Evolutionary conservation across 2,329 filamentous ascomycete species (phyloP).

Genomic region (Aspergillus sergii): DNA sequence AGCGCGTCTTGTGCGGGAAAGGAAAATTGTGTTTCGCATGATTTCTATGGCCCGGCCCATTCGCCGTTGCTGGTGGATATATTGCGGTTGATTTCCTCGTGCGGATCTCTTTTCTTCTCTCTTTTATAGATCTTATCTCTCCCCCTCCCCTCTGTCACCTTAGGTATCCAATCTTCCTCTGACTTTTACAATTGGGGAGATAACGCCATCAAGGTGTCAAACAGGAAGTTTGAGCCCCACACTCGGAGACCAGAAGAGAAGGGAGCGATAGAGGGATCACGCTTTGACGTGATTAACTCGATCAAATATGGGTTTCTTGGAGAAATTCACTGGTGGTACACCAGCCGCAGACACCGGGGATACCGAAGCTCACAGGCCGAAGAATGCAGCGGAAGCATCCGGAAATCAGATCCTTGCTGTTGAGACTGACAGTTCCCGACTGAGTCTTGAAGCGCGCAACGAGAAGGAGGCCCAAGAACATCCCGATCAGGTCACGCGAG

Average conservation of each 20-base stretch:
- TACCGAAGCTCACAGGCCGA: conserved; percentile 1
- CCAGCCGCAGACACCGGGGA: not conserved
- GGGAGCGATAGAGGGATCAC: not conserved
- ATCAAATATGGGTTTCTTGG: conserved; percentile 1
- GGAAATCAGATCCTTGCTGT: conserved; percentile 10
- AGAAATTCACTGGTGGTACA: not conserved
- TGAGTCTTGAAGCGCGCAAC: conserved; percentile 31
- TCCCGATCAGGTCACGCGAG: conserved; percentile 27
- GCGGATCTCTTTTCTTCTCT: not conserved
- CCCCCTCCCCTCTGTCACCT: not conserved
- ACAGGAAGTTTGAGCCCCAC: not conserved
- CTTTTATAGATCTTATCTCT: not conserved
- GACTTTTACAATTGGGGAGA: not conserved
- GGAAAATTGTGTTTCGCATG: conserved; percentile 1
- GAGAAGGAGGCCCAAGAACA: conserved; percentile 31
- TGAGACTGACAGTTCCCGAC: conserved; percentile 20
- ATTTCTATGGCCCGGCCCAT: not conserved
- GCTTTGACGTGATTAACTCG: not conserved
- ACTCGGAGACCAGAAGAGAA: not conserved
- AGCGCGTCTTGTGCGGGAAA: conserved; percentile 8
- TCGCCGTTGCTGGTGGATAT: not conserved
- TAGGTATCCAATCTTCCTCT: not conserved
- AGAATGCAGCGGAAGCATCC: not conserved
- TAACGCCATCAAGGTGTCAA: not conserved
- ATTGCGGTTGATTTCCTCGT: not conserved